A percentile compares a stretch with the other conserved stretches of the same genome.
Evolutionary conservation across 495 filamentous ascomycete species (phyloP).

Genomic region (Xylaria nigripes): DNA sequence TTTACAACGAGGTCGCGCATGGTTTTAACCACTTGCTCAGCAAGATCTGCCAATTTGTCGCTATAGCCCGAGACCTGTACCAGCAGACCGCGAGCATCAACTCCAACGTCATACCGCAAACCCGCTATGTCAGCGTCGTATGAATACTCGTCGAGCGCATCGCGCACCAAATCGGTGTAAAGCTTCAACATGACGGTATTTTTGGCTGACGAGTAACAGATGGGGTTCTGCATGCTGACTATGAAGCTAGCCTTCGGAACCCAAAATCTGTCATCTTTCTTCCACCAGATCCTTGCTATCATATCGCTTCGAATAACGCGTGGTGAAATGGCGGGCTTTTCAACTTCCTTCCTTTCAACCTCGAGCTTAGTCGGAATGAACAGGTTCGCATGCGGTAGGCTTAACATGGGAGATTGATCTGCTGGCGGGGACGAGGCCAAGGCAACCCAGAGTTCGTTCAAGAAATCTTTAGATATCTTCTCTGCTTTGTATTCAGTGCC

Average conservation of each 20-base stretch:
- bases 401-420: conserved; percentile 59
- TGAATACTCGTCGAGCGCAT: conserved; percentile 87
- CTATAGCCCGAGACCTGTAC: conserved; percentile 85
- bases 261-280: conserved; percentile 99
- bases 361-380: conserved; percentile 92
- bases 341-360: conserved; percentile 85
- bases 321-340: conserved; percentile 63
- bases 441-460: conserved; percentile 59
- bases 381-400: conserved; percentile 88
- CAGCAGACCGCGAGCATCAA: conserved; percentile 63
- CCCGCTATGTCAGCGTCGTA: conserved; percentile 96
- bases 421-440: conserved; percentile 44
- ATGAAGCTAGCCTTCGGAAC: conserved; percentile 87
- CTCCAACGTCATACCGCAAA: conserved; percentile 68
- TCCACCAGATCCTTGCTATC: conserved; percentile 83
- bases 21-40: conserved; percentile 82
- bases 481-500: conserved; percentile 88
- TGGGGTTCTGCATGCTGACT: conserved; percentile 69
- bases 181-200: conserved; percentile 69
- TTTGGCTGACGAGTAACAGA: conserved; percentile 67
- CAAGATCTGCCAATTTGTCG: conserved; percentile 84
- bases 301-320: conserved; percentile 84
- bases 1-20: conserved; percentile 80
- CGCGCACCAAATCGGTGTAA: conserved; percentile 80
- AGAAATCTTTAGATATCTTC: conserved; percentile 69